phyloP scores from a whole-genome alignment of 306 rosid species.

The Rubus idaeus region DNA sequence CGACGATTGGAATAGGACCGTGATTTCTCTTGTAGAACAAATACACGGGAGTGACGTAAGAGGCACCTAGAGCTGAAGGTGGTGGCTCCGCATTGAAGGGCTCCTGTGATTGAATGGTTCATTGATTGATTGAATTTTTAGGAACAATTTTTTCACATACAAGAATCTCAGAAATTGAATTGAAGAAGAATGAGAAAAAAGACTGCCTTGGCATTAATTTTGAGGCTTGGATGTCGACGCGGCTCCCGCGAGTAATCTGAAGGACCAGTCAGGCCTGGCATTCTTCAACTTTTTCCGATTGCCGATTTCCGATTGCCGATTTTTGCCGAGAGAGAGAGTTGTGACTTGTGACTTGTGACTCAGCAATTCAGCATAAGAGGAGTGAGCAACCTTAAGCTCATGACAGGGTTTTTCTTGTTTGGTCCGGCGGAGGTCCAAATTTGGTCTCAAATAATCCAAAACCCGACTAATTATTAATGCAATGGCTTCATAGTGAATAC shows the following conservation, averaged over 20 bases:
- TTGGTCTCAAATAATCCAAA: not conserved
- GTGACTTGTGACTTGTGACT: not conserved
- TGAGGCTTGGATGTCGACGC: constrained; percentile 59
- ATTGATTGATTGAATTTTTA: not conserved
- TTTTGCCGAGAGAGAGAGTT: no score
- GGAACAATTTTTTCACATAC: not conserved
- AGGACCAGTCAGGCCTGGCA: constrained; percentile 73
- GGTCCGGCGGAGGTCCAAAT: not conserved
- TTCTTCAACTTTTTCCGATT: constrained; percentile 21
- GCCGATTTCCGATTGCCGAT: not conserved
- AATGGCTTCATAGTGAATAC: no score
- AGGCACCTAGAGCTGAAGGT: constrained; percentile 54
- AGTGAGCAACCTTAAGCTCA: not conserved
- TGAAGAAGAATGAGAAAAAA: not conserved
- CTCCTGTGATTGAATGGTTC: constrained; percentile 59
- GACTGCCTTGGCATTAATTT: constrained; percentile 63
- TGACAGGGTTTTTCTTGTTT: not conserved
- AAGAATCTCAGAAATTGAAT: not conserved
- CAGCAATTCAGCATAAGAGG: not conserved
- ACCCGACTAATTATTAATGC: not conserved
- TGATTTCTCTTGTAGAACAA: constrained; percentile 93
- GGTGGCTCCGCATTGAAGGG: constrained; percentile 94
- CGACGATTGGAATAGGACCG: constrained; percentile 76
- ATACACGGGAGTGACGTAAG: constrained; percentile 75
- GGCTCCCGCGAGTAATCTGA: constrained; percentile 76